phyloP scores from a whole-genome alignment of 164 flowering plant genomes.

The Nymphaea colorata region DNA sequence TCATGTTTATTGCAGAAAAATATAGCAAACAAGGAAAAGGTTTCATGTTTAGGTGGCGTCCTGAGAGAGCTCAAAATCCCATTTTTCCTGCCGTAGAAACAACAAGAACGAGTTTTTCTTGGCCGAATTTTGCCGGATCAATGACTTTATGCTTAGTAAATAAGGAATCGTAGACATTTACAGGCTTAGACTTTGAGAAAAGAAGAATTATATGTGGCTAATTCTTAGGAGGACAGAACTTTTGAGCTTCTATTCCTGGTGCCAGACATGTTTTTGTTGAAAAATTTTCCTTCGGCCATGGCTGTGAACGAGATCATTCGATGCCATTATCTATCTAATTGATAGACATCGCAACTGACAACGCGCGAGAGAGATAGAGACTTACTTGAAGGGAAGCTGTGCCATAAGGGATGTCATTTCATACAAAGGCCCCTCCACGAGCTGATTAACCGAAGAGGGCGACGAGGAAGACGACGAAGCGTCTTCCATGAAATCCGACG shows the following conservation, averaged over 20 bases:
- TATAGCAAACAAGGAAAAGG: background rate
- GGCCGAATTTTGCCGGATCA: too few relatives aligned
- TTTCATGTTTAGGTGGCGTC: background rate
- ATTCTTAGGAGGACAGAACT: background rate
- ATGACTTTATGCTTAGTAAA: too few relatives aligned
- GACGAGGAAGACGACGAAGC: conserved; percentile 27
- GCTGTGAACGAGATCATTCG: background rate
- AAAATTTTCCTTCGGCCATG: too few relatives aligned
- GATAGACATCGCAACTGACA: background rate
- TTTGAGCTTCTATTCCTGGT: background rate
- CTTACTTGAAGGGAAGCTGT: conserved; percentile 84
- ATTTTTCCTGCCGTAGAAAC: too few relatives aligned
- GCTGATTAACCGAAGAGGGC: conserved; percentile 13
- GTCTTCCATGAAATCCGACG: conserved; percentile 47
- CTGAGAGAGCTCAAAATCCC: too few relatives aligned
- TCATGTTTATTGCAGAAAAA: background rate
- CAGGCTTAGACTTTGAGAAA: too few relatives aligned
- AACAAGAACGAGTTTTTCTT: too few relatives aligned
- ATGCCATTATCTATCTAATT: background rate
- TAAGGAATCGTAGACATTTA: too few relatives aligned
- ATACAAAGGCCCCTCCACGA: conserved; percentile 47
- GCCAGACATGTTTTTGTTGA: background rate
- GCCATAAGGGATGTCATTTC: conserved; percentile 68
- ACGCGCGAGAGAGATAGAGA: background rate
- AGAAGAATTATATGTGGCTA: too few relatives aligned